Conservation (phyloP, 805 yeast species). For the Yarrowia sp. region DNA sequence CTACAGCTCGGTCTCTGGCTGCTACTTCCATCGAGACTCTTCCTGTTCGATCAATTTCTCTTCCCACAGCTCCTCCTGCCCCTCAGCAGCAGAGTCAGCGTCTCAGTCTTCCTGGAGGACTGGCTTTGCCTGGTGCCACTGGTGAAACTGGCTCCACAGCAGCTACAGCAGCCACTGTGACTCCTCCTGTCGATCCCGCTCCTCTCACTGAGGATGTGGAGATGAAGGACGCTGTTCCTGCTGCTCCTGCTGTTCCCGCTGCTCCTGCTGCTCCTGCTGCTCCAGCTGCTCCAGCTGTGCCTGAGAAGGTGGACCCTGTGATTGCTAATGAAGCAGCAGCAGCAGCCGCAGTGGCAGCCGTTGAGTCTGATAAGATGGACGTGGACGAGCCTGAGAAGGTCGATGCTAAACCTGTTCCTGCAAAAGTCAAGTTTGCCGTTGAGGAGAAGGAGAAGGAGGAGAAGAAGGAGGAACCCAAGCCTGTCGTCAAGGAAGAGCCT, state of each 20-base stretch:
- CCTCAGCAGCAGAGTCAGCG: conserved; percentile 18
- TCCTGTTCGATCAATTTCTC: conserved; percentile 21
- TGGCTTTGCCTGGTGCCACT: conserved; percentile 1
- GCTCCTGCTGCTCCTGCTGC: background rate
- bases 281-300: background rate
- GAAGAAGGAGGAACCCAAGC: background rate
- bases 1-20: background rate
- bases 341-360: conserved; percentile 14
- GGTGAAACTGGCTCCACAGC: background rate
- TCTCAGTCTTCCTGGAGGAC: conserved; percentile 16
- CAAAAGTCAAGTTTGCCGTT: conserved; percentile 5
- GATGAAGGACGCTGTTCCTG: conserved; percentile 1
- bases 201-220: conserved; percentile 6
- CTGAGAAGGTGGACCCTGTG: background rate
- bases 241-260: no score
- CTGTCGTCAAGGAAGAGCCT: background rate
- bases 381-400: conserved; percentile 6
- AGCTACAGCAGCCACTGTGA: background rate
- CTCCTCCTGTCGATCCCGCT: background rate
- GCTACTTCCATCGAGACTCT: conserved; percentile 29
- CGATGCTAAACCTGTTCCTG: background rate
- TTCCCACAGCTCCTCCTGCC: conserved; percentile 1
- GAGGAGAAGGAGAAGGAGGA: background rate
- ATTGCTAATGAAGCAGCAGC: conserved; percentile 13
- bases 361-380: conserved; percentile 15